Evolutionary conservation across 306 rosid species (phyloP).

Genomic region (Ormosia emarginata): DNA sequence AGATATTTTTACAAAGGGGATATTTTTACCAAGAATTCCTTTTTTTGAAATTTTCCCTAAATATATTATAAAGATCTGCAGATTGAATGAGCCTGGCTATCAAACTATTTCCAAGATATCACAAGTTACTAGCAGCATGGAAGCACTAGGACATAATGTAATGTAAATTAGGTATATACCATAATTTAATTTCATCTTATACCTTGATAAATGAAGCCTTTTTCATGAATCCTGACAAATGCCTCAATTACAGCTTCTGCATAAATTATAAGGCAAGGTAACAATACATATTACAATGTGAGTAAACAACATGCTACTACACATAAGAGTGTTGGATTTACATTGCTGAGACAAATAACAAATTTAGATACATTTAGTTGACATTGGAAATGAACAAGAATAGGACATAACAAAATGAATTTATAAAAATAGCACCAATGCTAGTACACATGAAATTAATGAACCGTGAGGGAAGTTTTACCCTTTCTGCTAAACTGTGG

Average conservation of each 20-base stretch:
- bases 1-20: background rate
- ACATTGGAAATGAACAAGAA: too few relatives aligned
- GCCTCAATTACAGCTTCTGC: slow-evolving; percentile 95
- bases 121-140: background rate
- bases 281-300: slow-evolving; percentile 28
- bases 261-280: slow-evolving; percentile 29
- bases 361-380: too few relatives aligned
- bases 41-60: background rate
- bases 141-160: background rate
- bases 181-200: slow-evolving; percentile 20
- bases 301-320: slow-evolving; percentile 5
- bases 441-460: too few relatives aligned
- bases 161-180: slow-evolving; percentile 28
- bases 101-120: background rate
- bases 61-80: background rate
- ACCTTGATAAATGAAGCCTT: slow-evolving; percentile 96
- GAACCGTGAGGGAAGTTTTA: too few relatives aligned
- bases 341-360: too few relatives aligned
- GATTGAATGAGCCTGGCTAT: background rate
- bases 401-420: too few relatives aligned
- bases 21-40: too few relatives aligned
- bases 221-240: slow-evolving; percentile 89
- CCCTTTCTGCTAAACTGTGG: slow-evolving; percentile 78
- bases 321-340: background rate
- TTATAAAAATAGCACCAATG: too few relatives aligned